A percentile compares a stretch with the other conserved stretches of the same genome.
phyloP scores from a whole-genome alignment of 768 basidiomycete species.

The Naematelia aurantialba region DNA sequence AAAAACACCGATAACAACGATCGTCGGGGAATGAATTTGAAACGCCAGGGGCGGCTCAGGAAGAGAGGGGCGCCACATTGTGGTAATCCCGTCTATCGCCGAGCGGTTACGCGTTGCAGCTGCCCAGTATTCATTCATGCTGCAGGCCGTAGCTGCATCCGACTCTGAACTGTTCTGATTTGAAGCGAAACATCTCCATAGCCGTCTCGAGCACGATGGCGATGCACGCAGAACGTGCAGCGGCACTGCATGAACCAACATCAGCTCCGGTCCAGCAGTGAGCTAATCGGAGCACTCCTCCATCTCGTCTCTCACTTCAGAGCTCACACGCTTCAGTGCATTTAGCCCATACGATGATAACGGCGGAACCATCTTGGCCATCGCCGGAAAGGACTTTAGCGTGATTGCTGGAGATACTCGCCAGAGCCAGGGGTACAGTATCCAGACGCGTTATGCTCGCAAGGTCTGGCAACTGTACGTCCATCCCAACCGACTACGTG shows the following conservation, averaged over 20 bases:
- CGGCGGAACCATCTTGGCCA: conserved; percentile 86
- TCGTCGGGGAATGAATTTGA: neutral
- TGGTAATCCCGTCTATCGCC: neutral
- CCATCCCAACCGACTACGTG: neutral
- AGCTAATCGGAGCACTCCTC: conserved; percentile 5
- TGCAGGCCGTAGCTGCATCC: too few relatives aligned
- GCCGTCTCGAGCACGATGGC: conserved; percentile 26
- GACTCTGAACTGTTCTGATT: too few relatives aligned
- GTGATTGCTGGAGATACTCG: conserved; percentile 96
- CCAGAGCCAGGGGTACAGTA: conserved; percentile 94
- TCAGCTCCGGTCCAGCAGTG: conserved; percentile 42
- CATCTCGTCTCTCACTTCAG: neutral
- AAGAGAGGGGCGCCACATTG: neutral
- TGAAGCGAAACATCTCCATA: conserved; percentile 1
- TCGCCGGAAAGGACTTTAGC: conserved; percentile 86
- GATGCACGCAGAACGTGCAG: conserved; percentile 26
- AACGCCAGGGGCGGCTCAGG: conserved; percentile 8
- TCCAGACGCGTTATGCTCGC: conserved; percentile 94
- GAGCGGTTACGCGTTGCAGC: conserved; percentile 5
- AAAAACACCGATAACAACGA: neutral
- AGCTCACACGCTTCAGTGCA: conserved; percentile 2
- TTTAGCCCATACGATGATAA: conserved; percentile 92
- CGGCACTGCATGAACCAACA: conserved; percentile 21
- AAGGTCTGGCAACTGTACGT: conserved; percentile 91
- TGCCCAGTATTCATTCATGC: too few relatives aligned